Evolutionary conservation across 139 green algal species (phyloP), one percentile per base, ranked within the genome.

Genomic region (Marvania coccoides): DNA sequence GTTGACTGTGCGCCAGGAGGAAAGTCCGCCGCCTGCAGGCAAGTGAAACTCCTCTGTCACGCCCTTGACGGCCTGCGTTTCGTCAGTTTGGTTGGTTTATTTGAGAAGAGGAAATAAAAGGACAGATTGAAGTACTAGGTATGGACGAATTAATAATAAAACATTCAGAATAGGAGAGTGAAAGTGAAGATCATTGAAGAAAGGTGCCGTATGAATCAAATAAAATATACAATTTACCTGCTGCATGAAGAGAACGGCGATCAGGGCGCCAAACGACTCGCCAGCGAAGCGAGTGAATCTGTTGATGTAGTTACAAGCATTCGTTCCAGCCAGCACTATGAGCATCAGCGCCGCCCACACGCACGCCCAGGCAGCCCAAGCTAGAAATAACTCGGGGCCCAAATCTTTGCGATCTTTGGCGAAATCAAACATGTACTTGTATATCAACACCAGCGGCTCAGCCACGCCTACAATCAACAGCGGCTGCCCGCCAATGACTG

Each of bases 381-480:
- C 47, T 48, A 93, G 74, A 58, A 90, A 95, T 19, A 78, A 66
- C 19, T 70, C 30, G 2, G 36, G 37, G 14, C 67, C 72, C 28
- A 77, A 19, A 3, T 54, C 59, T 66, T 58, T 13, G 36, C 28
- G n/a, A 5, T 54, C 61, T 8, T 74, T 58, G 2, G 78, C 79
- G 58, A 87, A 92, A 0, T 73, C 12, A 39, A 81, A 90, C 82
- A 94, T 83, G 75, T 86, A 91, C 47, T 54, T 65, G 51, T 91
- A 95, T 30, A 88, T 82, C n/a, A 95, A 61, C 1, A 93, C 86
- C 38, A 93, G 89, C 1, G 90, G 90, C 72, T 96, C 87, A 3
- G 90, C 85, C 8, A 97, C 90, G 13, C 90, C 90, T n/a, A 96
- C 77, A 48, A 97, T 94, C 4, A 97, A 79, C 69, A 97, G 70